Evolutionary conservation across 2,329 filamentous ascomycete species (phyloP), one percentile per base, ranked within the genome.

Genomic region (Cryphonectria radicalis): DNA sequence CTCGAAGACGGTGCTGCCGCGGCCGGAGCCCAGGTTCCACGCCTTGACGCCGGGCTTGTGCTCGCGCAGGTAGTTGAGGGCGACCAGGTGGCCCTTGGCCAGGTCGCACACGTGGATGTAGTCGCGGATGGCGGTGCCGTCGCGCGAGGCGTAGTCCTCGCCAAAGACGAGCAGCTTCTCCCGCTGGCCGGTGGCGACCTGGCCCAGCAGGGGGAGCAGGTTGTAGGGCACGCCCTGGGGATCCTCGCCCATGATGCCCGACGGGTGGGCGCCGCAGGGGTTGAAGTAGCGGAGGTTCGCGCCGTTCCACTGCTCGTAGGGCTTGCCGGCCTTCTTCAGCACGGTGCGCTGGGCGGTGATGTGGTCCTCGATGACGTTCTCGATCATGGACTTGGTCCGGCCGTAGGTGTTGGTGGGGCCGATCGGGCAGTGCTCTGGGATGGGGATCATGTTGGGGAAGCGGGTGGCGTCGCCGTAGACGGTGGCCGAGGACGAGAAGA

Each of bases 361-460:
- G 78, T 93, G 90, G 82, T 99, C 96, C 76, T 91, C 94, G 81
- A 99, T 98, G 82, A 97, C 91, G 76, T 87, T 88, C 86, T 99
- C 96, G 74, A 97, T 94, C 76, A 91, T 93, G 78, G 93, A 91
- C 87, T 99, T 99, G 75, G 96, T 99, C 83, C 94, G 94, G 74
- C 96, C 97, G 83, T 99, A 99, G 37, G 95, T 94, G 87, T 98
- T 99, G 76, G 96, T 99, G 19, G 96, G 94, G 67, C 94, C 95
- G 74, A 97, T 93, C 73, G 97, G 96, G 88, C 96, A 99, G 82
- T 93, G 87, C 85, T 99, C 96, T 67, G 96, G 96, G 79, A 99
- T 99, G 75, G 96, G 96, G 76, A 99, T 99, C 96, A 99, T 99
- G 87, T 97, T 92, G 76, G 92, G 91, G 84, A 98, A 93, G 80